Percentiles rank a stretch among this genome's conserved stretches.
Evolutionary conservation across 2,329 filamentous ascomycete genomes (phyloP).

Genomic region (Fusarium proliferatum): DNA sequence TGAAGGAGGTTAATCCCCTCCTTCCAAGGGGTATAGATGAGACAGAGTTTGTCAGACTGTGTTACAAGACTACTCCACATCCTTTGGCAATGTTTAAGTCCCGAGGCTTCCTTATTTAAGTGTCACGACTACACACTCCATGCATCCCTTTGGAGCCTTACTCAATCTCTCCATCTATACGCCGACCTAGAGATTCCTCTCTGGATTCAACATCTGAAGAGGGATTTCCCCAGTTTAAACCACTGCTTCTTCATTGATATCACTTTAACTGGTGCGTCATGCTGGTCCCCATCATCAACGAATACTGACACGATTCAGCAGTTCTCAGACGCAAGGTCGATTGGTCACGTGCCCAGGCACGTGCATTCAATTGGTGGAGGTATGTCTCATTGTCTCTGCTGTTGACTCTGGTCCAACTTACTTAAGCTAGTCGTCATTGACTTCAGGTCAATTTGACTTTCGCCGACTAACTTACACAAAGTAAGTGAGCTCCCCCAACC

Average conservation of each 20-base stretch:
- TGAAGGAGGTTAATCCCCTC: not conserved
- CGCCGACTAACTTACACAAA: not conserved
- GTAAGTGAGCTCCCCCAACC: not conserved
- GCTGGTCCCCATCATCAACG: not conserved
- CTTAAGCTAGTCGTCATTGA: not conserved
- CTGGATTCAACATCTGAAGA: not conserved
- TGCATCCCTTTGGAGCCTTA: not conserved
- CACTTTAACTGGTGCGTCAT: not conserved
- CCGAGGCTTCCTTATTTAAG: not conserved
- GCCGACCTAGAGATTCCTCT: not conserved
- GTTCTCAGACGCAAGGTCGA: not conserved
- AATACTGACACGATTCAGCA: rapidly evolving
- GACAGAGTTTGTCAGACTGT: not conserved
- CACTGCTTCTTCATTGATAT: not conserved
- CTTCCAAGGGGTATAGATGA: not conserved
- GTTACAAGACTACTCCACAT: not conserved
- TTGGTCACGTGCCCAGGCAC: not conserved
- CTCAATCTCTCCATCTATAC: not conserved
- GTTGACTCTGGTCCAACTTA: not conserved
- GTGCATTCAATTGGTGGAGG: not conserved
- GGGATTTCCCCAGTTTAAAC: not conserved
- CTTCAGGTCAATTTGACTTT: not conserved
- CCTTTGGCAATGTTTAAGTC: not conserved
- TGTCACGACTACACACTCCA: not conserved
- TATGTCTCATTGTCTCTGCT: not conserved